Evolutionary conservation across 768 basidiomycete genomes (phyloP), one percentile per base, ranked within the genome.

Genomic region (Trametes meyenii): DNA sequence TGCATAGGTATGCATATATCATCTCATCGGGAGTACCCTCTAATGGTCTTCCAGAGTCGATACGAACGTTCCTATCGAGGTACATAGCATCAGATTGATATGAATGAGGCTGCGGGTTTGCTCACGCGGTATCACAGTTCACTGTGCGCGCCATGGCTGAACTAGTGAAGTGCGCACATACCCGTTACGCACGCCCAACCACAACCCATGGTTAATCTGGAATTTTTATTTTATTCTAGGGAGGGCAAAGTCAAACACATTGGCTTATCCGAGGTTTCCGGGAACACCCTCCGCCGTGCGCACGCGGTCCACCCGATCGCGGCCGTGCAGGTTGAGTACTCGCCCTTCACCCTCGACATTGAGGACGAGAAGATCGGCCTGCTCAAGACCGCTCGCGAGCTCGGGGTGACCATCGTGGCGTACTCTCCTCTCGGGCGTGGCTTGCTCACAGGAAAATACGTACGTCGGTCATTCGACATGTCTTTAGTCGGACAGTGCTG

Each of bases 241-340:
- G 70, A 14, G 70, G 71, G 71, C 16, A 70, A 71, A 50, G 62
- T 71, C 23, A 66, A 67, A 33, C 67, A 67, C 50, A 56, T 73
- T 14, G 70, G 72, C 1, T 74, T 62, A 58, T 81, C 60, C 65
- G 76, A 60, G 71, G 58, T 67, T 55, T 68, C 66, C 16, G 67
- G 66, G 23, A 53, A 50, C 1, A 70, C 67, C 14, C 65, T 70
- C 33, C 65, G 65, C 3, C 60, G 69, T n/a, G 70, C 71, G 14
- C 73, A 77, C 60, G 77, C 78, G 4, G 76, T 81, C 6, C 78
- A 80, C 54, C 79, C 78, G 7, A 77, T 81, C 60, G 62, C 79
- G 12, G 79, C 79, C 1, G 59, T 80, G 8, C 77, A 83, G 60
- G 73, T 80, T 51, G 81, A 81, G 65, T 81, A 75, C 59, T 78